phyloP scores from a whole-genome alignment of 129 eudicot species.

The Rutidosis leptorrhynchoides region DNA sequence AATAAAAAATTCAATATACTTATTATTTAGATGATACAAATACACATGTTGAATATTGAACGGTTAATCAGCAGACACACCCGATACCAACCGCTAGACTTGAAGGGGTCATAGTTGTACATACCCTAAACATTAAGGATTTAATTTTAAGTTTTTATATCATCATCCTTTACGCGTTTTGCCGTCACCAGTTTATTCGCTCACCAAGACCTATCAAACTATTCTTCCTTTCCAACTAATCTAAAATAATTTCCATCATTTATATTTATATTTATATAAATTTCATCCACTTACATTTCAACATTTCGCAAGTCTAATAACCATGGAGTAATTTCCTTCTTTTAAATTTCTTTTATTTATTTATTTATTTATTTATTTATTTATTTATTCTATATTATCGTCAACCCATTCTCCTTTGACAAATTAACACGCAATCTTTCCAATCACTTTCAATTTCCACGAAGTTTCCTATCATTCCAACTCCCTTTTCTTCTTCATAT shows the following conservation, averaged over 20 bases:
- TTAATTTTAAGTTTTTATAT: not conserved
- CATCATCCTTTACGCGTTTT: constrained; percentile 48
- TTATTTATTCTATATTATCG: no score
- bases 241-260: not conserved
- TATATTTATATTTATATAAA: no score
- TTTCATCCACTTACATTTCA: not conserved
- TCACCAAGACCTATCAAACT: constrained; percentile 36
- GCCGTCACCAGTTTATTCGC: constrained; percentile 36
- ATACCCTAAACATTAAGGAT: constrained; percentile 23
- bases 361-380: no score
- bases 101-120: constrained; percentile 17
- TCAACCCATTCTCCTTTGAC: constrained; percentile 15
- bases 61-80: no score
- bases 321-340: not conserved
- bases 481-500: not conserved
- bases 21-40: no score
- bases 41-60: no score
- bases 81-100: not conserved
- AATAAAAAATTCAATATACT: no score
- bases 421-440: constrained; percentile 5
- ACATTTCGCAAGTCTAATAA: not conserved
- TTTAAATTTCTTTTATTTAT: not conserved
- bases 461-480: constrained; percentile 42
- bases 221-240: constrained; percentile 16
- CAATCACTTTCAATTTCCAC: constrained; percentile 29